Evolutionary conservation across 2,329 filamentous ascomycete species (phyloP).

Genomic region (Sarocladiaceae sp.): DNA sequence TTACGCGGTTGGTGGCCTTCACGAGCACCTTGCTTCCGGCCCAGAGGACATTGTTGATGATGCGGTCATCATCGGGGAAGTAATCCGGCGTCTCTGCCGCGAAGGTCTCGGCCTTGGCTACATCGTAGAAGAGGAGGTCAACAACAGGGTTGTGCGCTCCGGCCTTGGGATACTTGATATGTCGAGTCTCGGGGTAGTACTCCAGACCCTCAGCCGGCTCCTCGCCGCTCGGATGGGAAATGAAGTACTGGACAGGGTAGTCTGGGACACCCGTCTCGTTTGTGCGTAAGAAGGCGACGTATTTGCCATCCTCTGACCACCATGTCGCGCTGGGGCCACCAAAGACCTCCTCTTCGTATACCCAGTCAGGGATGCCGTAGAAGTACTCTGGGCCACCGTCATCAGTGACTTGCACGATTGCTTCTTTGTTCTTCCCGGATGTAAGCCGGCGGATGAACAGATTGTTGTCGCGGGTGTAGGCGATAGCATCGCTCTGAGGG

Average conservation of each 20-base stretch:
- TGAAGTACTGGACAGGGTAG: constrained; percentile 89
- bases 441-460: constrained; percentile 66
- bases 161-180: constrained; percentile 97
- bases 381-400: constrained; percentile 87
- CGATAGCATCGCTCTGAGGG: constrained; percentile 75
- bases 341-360: constrained; percentile 70
- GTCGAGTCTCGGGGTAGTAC: constrained; percentile 79
- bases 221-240: constrained; percentile 76
- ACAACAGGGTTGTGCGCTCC: constrained; percentile 91
- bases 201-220: constrained; percentile 63
- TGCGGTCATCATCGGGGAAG: constrained; percentile 72
- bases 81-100: constrained; percentile 69
- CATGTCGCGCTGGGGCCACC: constrained; percentile 75
- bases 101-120: constrained; percentile 66
- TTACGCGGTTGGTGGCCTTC: constrained; percentile 90
- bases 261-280: constrained; percentile 90
- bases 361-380: constrained; percentile 96
- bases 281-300: constrained; percentile 84
- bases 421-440: constrained; percentile 35
- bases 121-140: constrained; percentile 80
- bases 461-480: constrained; percentile 84
- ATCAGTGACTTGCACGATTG: constrained; percentile 66
- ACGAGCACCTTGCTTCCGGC: constrained; percentile 78
- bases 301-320: constrained; percentile 90
- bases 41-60: constrained; percentile 94